Conservation (phyloP, 805 yeast genomes). For the Wickerhamiella shivajii region DNA sequence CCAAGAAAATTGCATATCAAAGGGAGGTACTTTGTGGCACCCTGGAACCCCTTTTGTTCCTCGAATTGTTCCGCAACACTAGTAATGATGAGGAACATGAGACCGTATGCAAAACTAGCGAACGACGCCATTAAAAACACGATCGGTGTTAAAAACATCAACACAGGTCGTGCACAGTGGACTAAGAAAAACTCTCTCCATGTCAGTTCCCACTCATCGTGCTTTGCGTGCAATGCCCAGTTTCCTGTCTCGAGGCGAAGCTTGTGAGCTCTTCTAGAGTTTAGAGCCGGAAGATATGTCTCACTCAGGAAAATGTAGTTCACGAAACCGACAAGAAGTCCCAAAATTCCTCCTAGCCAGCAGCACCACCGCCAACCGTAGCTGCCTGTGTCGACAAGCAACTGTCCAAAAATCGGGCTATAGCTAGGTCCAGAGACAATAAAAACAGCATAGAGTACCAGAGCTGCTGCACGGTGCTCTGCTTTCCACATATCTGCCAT, state of each 20-base stretch:
- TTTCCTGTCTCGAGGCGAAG: conserved; percentile 68
- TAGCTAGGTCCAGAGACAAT: conserved; percentile 31
- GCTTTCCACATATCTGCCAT: conserved; percentile 46
- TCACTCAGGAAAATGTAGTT: conserved; percentile 28
- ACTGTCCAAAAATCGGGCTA: conserved; percentile 33
- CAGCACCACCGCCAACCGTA: conserved; percentile 46
- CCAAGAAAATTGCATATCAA: conserved; percentile 25
- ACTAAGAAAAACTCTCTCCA: conserved; percentile 54
- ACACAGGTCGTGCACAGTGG: conserved; percentile 67
- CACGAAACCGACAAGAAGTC: conserved; percentile 23
- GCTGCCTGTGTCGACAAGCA: conserved; percentile 26
- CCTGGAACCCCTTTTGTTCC: conserved; percentile 22
- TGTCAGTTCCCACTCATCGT: conserved; percentile 67
- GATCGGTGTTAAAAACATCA: conserved; percentile 44
- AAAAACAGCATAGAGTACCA: conserved; percentile 35
- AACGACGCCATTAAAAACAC: conserved; percentile 28
- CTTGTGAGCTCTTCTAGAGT: conserved; percentile 48
- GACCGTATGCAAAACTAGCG: conserved; percentile 32
- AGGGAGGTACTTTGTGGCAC: conserved; percentile 23
- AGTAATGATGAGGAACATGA: conserved; percentile 30
- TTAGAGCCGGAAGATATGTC: conserved; percentile 32
- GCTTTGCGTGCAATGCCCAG: conserved; percentile 75
- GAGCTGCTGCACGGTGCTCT: conserved; percentile 37
- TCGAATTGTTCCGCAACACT: conserved; percentile 28
- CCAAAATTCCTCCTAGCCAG: conserved; percentile 36